Base-by-base conservation (phyloP, 139 green algal species). In the Gonium pectorale region DNA sequence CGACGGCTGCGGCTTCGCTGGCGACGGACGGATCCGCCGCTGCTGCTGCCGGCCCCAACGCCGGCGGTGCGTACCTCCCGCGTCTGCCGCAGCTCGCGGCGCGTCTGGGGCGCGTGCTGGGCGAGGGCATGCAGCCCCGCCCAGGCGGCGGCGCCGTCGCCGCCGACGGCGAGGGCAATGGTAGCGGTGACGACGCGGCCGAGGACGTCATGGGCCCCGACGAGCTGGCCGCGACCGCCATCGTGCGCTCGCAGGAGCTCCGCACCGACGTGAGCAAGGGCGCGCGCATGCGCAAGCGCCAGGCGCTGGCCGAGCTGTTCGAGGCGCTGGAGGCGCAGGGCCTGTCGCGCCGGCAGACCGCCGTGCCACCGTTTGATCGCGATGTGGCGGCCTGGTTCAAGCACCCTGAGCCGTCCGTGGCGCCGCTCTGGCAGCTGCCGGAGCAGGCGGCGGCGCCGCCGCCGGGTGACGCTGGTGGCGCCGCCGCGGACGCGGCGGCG, bases 281-380 rank as follows among this genome's bases (percentile, higher is more conserved):
- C 8, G 94, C 96, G 24, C 90, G 91, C 38, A 81, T 88, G 49
- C 88, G 94, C 27, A 99, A 99, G 91, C 97, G 97, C 90, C 98
- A 98, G 91, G 97, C 96, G 46, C 91, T 99, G 29, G 92, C 91
- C 2, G 95, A 97, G 87, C 79, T 98, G 29, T 83, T 98, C 37
- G 87, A 91, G 59, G 90, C 89, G 8, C 89, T 99, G 78, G 79
- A 67, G 2, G 88, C 33, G 3, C 33, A 94, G 22, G 97, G 97
- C 37, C 86, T 97, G 19, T 95, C 90, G 21, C 83, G 86, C 26
- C 87, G 86, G 5, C 85, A 88, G 27, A 80, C 79, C 5, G 93
- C 92, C 2, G 91, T 98, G 43, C 96, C 95, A 26, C 62, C 31
- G 33, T 38, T 68, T 37, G 84, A 88, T 24, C 69, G 89, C 13